Base-by-base conservation (phyloP, 768 basidiomycete genomes). In the Inosperma sp. region DNA sequence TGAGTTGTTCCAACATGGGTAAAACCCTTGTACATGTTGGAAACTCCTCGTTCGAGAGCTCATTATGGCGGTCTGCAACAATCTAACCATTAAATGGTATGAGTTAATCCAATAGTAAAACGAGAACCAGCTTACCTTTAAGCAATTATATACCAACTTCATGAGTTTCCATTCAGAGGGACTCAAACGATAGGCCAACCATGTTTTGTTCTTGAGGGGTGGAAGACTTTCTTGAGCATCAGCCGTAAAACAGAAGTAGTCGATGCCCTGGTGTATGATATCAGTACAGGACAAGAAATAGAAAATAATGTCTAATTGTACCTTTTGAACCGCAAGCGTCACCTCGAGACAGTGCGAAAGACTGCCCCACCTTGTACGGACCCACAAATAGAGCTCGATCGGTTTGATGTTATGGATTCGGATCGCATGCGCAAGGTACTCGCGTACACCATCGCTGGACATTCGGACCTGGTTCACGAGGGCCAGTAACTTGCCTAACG, bases 361-460 rank as follows among this genome's bases (percentile, higher is more conserved):
- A 25, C 56, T 57, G 5, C 56, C 58, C 58, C 58, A 57, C 6
- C 43, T 46, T 2, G 54, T 55, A 5, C 53, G 35, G n/a, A 59
- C 54, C 58, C 58, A 59, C 3, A 57, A 43, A 23, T 42, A 48
- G 19, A 57, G 37, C 37, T 55, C 47, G 12, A 40, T 37, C 17
- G 31, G n/a, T 31, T 49, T 7, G 25, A 58, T 39, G 12, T 51
- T 25, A 31, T n/a, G 21, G 14, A 40, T 37, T 2, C 10, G 27
- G 48, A 49, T 54, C 6, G 56, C 12, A 10, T 46, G 17, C 3
- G 21, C 37, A 13, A 57, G 42, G 26, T 52, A 55, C 10, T 50
- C 46, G 13, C 39, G 36, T 9, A 47, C 54, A 12, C 13, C 29
- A 13, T 55, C 54, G 33, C 51, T 51, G 6, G 45, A 54, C 9